These are phyloP conservation scores for Delitschia confertaspora DNA, from an alignment of 495 filamentous ascomycete genomes.

Conservation along the genomic window DNA sequence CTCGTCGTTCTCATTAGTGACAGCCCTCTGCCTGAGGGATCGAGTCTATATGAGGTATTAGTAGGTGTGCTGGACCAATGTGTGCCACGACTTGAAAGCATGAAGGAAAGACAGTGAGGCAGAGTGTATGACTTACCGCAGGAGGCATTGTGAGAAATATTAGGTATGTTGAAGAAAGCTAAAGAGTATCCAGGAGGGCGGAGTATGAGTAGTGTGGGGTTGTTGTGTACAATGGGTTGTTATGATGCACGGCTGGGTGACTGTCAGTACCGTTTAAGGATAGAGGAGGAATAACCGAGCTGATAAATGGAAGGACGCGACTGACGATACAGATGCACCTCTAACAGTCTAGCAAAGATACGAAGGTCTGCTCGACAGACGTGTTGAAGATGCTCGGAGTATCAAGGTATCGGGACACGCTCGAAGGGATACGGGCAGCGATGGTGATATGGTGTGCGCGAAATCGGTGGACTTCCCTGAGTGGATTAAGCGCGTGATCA, in stretches of 20 bases:
- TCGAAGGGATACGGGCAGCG: slow-evolving; percentile 18
- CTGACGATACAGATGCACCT: slow-evolving; percentile 13
- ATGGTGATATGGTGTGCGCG: slow-evolving; percentile 19
- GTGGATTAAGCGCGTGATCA: slow-evolving; percentile 5
- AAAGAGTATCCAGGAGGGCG: slow-evolving; percentile 4
- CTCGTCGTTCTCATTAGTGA: slow-evolving; percentile 91
- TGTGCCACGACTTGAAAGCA: neutral
- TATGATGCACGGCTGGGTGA: slow-evolving; percentile 24
- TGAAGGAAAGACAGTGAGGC: neutral
- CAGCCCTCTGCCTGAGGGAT: slow-evolving; percentile 48
- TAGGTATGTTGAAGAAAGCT: slow-evolving; percentile 19
- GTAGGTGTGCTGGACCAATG: neutral
- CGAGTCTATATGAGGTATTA: slow-evolving; percentile 16
- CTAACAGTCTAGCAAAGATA: slow-evolving; percentile 13
- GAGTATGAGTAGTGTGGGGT: slow-evolving; percentile 12
- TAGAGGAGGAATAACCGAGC: neutral
- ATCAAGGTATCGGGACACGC: slow-evolving; percentile 21
- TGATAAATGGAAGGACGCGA: slow-evolving; percentile 3
- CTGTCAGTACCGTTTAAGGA: slow-evolving; percentile 11
- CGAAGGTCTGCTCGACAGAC: slow-evolving; percentile 27
- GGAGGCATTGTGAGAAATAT: slow-evolving; percentile 27
- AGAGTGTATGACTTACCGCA: slow-evolving; percentile 16
- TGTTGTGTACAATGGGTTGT: slow-evolving; percentile 20
- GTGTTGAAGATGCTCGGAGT: slow-evolving; percentile 11
- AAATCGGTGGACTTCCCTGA: slow-evolving; percentile 6